Conservation (phyloP, 768 basidiomycete genomes). For the Rickenella mellea region DNA sequence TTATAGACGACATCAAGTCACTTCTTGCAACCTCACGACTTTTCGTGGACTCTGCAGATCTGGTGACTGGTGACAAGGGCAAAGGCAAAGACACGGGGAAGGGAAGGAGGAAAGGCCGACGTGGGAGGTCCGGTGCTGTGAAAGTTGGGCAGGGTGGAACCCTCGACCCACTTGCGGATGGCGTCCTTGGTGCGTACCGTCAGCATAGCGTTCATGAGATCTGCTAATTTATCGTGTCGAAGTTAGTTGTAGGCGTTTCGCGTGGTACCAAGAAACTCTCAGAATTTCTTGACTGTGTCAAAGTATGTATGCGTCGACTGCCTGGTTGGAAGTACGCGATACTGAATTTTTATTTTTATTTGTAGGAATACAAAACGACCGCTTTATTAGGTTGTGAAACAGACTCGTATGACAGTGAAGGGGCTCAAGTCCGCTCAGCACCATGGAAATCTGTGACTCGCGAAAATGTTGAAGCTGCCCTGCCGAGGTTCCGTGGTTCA, state of each 20-base stretch:
- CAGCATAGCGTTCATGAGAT: conserved; percentile 1
- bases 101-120: conserved; percentile 18
- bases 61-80: conserved; percentile 17
- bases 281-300: conserved; percentile 80
- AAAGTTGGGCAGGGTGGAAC: conserved; percentile 95
- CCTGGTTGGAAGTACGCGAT: not conserved
- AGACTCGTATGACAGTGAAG: conserved; percentile 89
- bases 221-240: too few relatives aligned
- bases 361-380: conserved; percentile 84
- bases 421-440: conserved; percentile 65
- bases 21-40: conserved; percentile 67
- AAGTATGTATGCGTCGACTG: conserved; percentile 37
- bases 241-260: conserved; percentile 76
- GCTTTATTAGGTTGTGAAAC: conserved; percentile 92
- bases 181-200: conserved; percentile 65
- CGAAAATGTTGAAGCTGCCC: conserved; percentile 57
- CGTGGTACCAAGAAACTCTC: conserved; percentile 82
- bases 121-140: conserved; percentile 28
- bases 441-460: conserved; percentile 80
- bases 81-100: conserved; percentile 32
- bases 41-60: too few relatives aligned
- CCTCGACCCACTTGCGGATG: conserved; percentile 92
- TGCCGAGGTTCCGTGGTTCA: conserved; percentile 73
- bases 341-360: conserved; percentile 8
- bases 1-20: conserved; percentile 78